These are phyloP conservation scores for Scedosporium dehoogii DNA, from an alignment of 2,329 filamentous ascomycete genomes.

Conservation along the genomic window DNA sequence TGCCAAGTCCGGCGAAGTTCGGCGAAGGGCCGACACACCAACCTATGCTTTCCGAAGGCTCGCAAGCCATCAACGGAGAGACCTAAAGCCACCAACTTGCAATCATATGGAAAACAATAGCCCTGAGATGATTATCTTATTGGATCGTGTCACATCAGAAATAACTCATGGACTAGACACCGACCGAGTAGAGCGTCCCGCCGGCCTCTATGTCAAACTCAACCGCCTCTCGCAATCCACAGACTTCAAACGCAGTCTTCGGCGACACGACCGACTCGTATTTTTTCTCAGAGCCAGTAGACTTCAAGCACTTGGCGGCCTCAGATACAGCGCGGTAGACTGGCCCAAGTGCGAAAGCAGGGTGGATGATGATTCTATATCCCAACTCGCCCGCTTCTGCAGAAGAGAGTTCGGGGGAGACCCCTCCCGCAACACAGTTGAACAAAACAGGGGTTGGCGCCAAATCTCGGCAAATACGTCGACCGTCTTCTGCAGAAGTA, in stretches of 20 bases:
- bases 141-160: no score
- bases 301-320: background rate
- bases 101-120: background rate
- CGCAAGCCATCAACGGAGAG: background rate
- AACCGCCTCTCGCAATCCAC: background rate
- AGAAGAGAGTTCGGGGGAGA: slow-evolving; percentile 41
- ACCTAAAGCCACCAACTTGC: background rate
- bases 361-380: slow-evolving; percentile 50
- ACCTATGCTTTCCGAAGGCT: no score
- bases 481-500: slow-evolving; percentile 37
- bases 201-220: background rate
- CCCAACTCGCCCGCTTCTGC: slow-evolving; percentile 44
- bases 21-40: background rate
- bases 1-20: background rate
- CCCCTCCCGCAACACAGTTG: slow-evolving; percentile 48
- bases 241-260: background rate
- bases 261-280: background rate
- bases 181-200: background rate
- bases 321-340: slow-evolving; percentile 29
- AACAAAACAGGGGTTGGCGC: slow-evolving; percentile 40
- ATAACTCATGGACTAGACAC: background rate
- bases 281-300: background rate
- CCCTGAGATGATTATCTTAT: background rate
- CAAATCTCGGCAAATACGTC: slow-evolving; percentile 33
- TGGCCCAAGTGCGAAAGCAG: slow-evolving; percentile 36